Evolutionary conservation across 108 stramenopile species (phyloP).

Genomic region (Pseudonitzschia multiseries): DNA sequence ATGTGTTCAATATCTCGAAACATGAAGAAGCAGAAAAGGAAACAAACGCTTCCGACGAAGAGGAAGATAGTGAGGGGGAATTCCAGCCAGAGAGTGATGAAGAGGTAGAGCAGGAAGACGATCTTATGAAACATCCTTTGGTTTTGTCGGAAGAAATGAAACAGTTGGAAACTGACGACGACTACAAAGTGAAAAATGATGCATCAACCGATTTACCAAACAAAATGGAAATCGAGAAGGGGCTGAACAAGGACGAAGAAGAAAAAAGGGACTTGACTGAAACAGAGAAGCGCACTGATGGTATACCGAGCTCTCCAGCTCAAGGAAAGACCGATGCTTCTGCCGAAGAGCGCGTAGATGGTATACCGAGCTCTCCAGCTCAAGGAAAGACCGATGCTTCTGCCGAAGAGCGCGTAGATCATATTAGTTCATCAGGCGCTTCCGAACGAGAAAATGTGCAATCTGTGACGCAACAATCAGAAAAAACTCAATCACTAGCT

Average conservation of each 20-base stretch:
- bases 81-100: slow-evolving; percentile 84
- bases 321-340: not conserved
- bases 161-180: slow-evolving; percentile 5
- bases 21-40: slow-evolving; percentile 45
- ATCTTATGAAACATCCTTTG: not conserved
- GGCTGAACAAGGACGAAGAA: not conserved
- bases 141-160: slow-evolving; percentile 4
- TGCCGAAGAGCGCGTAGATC: not conserved
- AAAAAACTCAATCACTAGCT: slow-evolving; percentile 73
- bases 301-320: not conserved
- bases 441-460: not conserved
- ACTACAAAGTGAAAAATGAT: not conserved
- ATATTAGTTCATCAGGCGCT: not conserved
- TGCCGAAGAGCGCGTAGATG: slow-evolving; percentile 20
- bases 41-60: slow-evolving; percentile 50
- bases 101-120: slow-evolving; percentile 40
- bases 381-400: not conserved
- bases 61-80: slow-evolving; percentile 60
- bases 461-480: slow-evolving; percentile 36
- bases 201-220: not conserved
- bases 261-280: not conserved
- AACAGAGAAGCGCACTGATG: slow-evolving; percentile 23
- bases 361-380: not conserved
- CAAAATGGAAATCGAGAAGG: slow-evolving; percentile 6
- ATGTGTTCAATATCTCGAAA: slow-evolving; percentile 28